Base-by-base conservation (phyloP, 257 asterid species). In the Solanum chilense region DNA sequence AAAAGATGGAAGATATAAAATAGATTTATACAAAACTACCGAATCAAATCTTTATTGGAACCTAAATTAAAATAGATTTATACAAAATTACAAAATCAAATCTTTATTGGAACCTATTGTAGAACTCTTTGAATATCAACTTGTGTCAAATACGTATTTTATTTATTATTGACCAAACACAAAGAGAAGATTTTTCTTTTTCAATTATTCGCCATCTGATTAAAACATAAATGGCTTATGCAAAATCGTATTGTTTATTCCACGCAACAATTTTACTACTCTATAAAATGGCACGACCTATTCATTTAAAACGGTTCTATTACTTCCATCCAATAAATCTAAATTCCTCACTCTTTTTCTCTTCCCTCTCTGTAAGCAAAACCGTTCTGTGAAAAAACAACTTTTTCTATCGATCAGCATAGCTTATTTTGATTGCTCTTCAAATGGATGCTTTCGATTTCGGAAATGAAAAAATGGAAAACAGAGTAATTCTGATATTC, bases 381-480 rank as follows among this genome's bases (percentile, higher is more conserved):
- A 78, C 41, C 27, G 42, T 74, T 74, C 52, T 13, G 52, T 11
- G 27, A 11, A 20, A 20, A 56, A 20, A 0, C 20, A 33, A 23
- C 2, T 25, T 42, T 76, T n/a, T 76, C 13, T 80, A n/a, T 41
- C 58, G 45, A 84, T 25, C 73, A n/a, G 81, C 78, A 31, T 29
- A 29, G 12, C 75, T 70, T 78, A 29, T 73, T 52, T 20, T n/a
- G 37, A 52, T 68, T 85, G 56, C 86, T 44, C 12, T 73, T 49
- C 76, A 83, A 84, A 92, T 89, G 94, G 89, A 88, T 71, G 86
- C 89, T n/a, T 89, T 90, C 62, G 80, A 80, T 87, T 77, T 86
- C 27, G 86, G 88, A 20, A 64, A 39, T 62, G 78, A 78, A 41
- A 87, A 81, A 45, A 7, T 88, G 16, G 90, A 89, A 71, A 87